These are phyloP conservation scores for Tuber microsphaerosporum DNA, from an alignment of 495 filamentous ascomycete species.

Conservation along the genomic window DNA sequence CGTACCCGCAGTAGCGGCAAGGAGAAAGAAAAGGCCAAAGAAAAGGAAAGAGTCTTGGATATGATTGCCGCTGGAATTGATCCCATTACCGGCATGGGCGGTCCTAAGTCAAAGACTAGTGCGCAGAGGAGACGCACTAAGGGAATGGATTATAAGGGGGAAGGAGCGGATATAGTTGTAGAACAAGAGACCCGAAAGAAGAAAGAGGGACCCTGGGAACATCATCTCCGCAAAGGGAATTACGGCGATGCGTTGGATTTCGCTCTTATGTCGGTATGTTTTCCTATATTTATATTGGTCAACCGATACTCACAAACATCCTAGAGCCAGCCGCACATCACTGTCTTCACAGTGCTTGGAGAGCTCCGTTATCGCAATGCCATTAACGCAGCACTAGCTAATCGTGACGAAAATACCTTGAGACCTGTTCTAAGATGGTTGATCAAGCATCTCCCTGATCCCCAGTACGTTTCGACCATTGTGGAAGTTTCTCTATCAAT, in stretches of 20 bases:
- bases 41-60: conserved; percentile 71
- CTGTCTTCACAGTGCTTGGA: conserved; percentile 66
- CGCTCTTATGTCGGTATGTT: conserved; percentile 53
- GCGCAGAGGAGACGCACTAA: conserved; percentile 63
- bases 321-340: conserved; percentile 52
- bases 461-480: conserved; percentile 66
- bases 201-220: conserved; percentile 69
- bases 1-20: conserved; percentile 78
- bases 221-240: conserved; percentile 65
- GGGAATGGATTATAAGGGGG: conserved; percentile 74
- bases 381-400: conserved; percentile 67
- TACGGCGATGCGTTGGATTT: conserved; percentile 72
- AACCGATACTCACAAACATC: conserved; percentile 2
- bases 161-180: conserved; percentile 80
- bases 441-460: conserved; percentile 66
- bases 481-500: conserved; percentile 72
- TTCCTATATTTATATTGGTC: neutral
- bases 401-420: conserved; percentile 73
- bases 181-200: conserved; percentile 58
- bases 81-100: conserved; percentile 58
- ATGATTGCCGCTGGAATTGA: conserved; percentile 78
- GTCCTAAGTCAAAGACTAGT: conserved; percentile 60
- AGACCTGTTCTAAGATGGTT: conserved; percentile 80
- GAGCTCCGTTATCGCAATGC: conserved; percentile 84
- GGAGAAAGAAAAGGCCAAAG: conserved; percentile 61